Evolutionary conservation across 371 early-diverging fungal genomes (phyloP).

Genomic region (Mucor circinelloides): DNA sequence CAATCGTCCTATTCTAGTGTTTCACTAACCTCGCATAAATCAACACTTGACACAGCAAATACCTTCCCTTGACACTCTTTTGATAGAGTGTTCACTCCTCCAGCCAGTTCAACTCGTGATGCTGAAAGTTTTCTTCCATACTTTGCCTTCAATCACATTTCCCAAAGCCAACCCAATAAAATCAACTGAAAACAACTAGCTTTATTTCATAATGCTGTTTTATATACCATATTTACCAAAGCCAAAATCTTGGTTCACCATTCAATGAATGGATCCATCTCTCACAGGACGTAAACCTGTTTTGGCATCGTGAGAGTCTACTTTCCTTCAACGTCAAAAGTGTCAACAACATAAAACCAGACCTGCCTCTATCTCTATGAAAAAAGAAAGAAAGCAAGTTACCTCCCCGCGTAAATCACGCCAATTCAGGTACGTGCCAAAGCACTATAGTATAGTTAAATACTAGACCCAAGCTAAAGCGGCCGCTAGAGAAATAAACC

Average conservation of each 20-base stretch:
- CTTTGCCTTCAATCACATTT: too few relatives aligned
- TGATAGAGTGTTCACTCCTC: too few relatives aligned
- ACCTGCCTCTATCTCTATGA: neutral
- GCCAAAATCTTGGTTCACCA: conserved; percentile 5
- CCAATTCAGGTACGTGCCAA: conserved; percentile 2
- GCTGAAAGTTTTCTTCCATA: too few relatives aligned
- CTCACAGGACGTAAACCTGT: conserved; percentile 6
- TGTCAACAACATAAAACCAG: neutral
- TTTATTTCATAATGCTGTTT: too few relatives aligned
- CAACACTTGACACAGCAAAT: too few relatives aligned
- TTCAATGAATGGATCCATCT: conserved; percentile 3
- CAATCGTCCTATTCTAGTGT: too few relatives aligned
- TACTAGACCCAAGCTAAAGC: conserved; percentile 4
- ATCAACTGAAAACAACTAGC: too few relatives aligned
- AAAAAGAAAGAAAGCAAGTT: neutral
- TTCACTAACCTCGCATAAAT: too few relatives aligned
- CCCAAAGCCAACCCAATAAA: too few relatives aligned
- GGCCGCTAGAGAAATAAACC: conserved; percentile 1
- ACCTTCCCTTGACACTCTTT: too few relatives aligned
- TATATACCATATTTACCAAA: neutral
- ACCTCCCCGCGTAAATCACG: neutral
- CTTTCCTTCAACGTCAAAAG: neutral
- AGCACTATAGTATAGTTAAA: conserved; percentile 3
- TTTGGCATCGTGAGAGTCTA: neutral
- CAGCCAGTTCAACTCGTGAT: too few relatives aligned